These are phyloP conservation scores for Ceratocystis albifundus DNA, from an alignment of 2,329 filamentous ascomycete species.

Conservation along the genomic window DNA sequence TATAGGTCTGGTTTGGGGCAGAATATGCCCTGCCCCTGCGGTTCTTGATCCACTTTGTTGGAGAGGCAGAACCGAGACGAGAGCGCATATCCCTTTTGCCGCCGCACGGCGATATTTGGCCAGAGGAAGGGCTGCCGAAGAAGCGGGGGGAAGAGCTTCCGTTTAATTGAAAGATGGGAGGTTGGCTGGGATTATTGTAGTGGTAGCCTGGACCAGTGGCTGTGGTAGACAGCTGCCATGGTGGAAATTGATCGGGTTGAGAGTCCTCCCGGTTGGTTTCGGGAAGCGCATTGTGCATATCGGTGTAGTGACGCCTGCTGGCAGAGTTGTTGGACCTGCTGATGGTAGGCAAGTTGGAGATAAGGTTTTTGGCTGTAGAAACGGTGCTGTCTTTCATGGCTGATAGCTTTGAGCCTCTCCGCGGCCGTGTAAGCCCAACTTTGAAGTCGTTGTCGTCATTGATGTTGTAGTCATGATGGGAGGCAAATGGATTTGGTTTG, in stretches of 20 bases:
- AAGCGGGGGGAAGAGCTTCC: not conserved
- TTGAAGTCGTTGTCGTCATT: slow-evolving; percentile 43
- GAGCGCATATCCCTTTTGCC: slow-evolving; percentile 7
- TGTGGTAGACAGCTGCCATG: slow-evolving; percentile 10
- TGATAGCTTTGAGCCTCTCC: slow-evolving; percentile 65
- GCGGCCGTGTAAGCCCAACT: slow-evolving; percentile 61
- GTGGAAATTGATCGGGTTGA: slow-evolving; percentile 10
- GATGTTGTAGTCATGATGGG: slow-evolving; percentile 10
- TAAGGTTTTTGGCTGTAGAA: slow-evolving; percentile 19
- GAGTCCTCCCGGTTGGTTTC: slow-evolving; percentile 13
- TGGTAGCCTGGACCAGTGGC: not conserved
- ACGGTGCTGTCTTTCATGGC: slow-evolving; percentile 42
- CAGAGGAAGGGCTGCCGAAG: not conserved
- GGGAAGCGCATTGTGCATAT: slow-evolving; percentile 17
- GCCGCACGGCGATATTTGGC: not conserved
- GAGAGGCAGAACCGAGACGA: slow-evolving; percentile 12
- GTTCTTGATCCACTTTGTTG: slow-evolving; percentile 17
- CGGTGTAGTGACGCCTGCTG: slow-evolving; percentile 16
- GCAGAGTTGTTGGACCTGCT: slow-evolving; percentile 15
- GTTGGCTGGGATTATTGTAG: not conserved
- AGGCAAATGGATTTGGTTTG: slow-evolving; percentile 14
- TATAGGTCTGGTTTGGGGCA: slow-evolving; percentile 13
- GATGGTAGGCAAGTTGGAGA: slow-evolving; percentile 20
- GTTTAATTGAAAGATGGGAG: slow-evolving; percentile 1
- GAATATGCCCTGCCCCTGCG: slow-evolving; percentile 17